Percentiles rank a stretch among this genome's conserved stretches.
Evolutionary conservation across 768 basidiomycete species (phyloP).

Genomic region (Cystobasidium onofrii): DNA sequence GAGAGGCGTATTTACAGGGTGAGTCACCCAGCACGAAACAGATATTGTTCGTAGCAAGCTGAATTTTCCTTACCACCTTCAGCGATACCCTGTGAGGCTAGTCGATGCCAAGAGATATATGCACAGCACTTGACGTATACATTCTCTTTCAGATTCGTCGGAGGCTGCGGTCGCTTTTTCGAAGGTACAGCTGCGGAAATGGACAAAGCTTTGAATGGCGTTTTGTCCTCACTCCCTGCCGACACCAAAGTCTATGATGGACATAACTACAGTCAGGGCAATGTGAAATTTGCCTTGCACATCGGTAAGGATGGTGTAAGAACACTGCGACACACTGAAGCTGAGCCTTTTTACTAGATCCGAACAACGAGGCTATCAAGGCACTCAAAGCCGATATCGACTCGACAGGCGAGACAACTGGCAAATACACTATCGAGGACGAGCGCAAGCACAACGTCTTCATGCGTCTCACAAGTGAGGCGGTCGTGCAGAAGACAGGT

Average conservation of each 20-base stretch:
- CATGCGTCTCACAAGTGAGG: constrained; percentile 54
- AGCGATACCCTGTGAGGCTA: constrained; percentile 7
- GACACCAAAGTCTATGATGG: constrained; percentile 76
- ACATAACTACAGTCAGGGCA: constrained; percentile 80
- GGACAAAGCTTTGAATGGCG: constrained; percentile 62
- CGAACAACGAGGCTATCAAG: constrained; percentile 55
- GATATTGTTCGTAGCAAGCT: not conserved
- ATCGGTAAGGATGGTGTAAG: not conserved
- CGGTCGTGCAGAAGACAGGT: constrained; percentile 50
- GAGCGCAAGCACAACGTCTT: constrained; percentile 95
- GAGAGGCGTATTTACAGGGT: constrained; percentile 83
- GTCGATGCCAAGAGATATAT: no score
- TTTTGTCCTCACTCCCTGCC: constrained; percentile 63
- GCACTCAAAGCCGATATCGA: constrained; percentile 57
- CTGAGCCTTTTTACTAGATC: constrained; percentile 43
- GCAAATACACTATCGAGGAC: constrained; percentile 78
- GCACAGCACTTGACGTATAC: no score
- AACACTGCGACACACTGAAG: not conserved
- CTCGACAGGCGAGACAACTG: constrained; percentile 61
- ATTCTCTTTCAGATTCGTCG: constrained; percentile 50
- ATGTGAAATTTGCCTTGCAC: constrained; percentile 57
- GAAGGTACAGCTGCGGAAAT: constrained; percentile 63
- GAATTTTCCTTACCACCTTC: not conserved
- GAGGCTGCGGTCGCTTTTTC: constrained; percentile 83
- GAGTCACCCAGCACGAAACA: constrained; percentile 22